A percentile compares a stretch with the other conserved stretches of the same genome.
Evolutionary conservation across 1,284 basidiomycete genomes (phyloP).

Genomic region (Moesziomyces antarcticus): DNA sequence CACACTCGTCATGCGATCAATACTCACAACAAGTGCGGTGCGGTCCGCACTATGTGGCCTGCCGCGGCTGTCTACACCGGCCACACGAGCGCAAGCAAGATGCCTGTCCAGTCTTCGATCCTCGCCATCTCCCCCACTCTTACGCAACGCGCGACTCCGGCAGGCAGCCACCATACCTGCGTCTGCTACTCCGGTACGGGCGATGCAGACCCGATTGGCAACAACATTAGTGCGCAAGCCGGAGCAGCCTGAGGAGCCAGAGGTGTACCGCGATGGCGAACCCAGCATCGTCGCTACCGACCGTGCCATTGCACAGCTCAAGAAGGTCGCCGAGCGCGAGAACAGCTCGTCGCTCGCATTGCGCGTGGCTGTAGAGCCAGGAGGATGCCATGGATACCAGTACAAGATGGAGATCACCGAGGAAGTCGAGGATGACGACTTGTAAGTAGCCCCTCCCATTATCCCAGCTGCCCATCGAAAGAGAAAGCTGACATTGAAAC

Average conservation of each 20-base stretch:
- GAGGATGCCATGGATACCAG: slow-evolving; percentile 92
- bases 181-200: not conserved
- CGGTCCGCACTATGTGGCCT: too few relatives aligned
- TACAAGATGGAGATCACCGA: slow-evolving; percentile 84
- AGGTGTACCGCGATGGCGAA: slow-evolving; percentile 48
- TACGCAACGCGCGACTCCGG: too few relatives aligned
- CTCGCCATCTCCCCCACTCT: too few relatives aligned
- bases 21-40: too few relatives aligned
- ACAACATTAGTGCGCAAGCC: slow-evolving; percentile 45
- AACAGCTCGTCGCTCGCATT: slow-evolving; percentile 75
- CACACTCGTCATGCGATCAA: too few relatives aligned
- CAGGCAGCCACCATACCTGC: not conserved
- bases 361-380: slow-evolving; percentile 83
- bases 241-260: slow-evolving; percentile 58
- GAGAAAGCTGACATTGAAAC: not conserved
- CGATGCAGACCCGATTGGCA: slow-evolving; percentile 6
- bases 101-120: too few relatives aligned
- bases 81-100: too few relatives aligned
- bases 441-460: slow-evolving; percentile 73
- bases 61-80: too few relatives aligned
- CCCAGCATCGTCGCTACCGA: slow-evolving; percentile 58
- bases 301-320: slow-evolving; percentile 58
- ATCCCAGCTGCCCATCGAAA: too few relatives aligned
- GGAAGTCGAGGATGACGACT: slow-evolving; percentile 74
- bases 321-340: slow-evolving; percentile 70